phyloP scores from a whole-genome alignment of 306 rosid genomes.

The Prinsepia uniflora region DNA sequence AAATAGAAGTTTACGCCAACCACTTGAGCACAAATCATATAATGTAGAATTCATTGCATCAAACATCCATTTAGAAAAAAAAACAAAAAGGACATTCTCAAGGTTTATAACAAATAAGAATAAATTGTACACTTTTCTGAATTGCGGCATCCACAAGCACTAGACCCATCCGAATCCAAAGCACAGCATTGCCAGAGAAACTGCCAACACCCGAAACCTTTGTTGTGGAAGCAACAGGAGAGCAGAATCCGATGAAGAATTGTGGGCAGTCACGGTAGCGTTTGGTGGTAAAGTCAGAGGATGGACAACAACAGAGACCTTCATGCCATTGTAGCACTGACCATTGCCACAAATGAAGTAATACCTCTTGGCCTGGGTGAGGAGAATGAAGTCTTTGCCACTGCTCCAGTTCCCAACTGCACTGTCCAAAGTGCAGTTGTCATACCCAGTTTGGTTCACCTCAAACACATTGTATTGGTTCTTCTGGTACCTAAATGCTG shows the following conservation, averaged over 20 bases:
- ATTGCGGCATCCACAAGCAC: conserved; percentile 4
- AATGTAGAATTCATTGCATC: neutral
- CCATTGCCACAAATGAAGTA: conserved; percentile 89
- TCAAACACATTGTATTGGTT: conserved; percentile 85
- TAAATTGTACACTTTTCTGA: conserved; percentile 7
- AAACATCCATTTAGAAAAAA: neutral
- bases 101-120: neutral
- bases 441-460: conserved; percentile 89
- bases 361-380: conserved; percentile 54
- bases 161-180: conserved; percentile 40
- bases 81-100: neutral
- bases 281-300: conserved; percentile 56
- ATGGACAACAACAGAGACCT: conserved; percentile 67
- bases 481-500: conserved; percentile 87
- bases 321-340: conserved; percentile 82
- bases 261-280: conserved; percentile 17
- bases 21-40: neutral
- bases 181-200: conserved; percentile 29
- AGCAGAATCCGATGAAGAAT: conserved; percentile 22
- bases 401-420: conserved; percentile 86
- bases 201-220: conserved; percentile 19
- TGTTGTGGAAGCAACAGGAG: conserved; percentile 16
- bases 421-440: conserved; percentile 78
- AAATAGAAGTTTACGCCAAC: neutral
- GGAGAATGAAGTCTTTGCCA: conserved; percentile 80